phyloP scores from a whole-genome alignment of 1,139 yeast genomes.

The Pichia sp. region DNA sequence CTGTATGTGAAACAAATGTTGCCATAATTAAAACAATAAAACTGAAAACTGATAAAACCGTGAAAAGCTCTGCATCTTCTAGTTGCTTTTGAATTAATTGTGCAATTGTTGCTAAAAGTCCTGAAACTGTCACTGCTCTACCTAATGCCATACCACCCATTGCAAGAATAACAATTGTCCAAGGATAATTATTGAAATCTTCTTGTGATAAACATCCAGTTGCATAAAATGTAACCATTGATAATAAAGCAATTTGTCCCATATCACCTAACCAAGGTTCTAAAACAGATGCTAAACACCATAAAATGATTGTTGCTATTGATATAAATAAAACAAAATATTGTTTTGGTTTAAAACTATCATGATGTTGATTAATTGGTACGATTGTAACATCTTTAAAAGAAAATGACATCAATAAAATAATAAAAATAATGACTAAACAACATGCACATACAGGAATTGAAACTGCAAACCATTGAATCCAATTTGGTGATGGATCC shows the following conservation, averaged over 20 bases:
- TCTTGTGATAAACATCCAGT: constrained; percentile 77
- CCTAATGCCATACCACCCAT: constrained; percentile 97
- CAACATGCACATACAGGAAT: constrained; percentile 68
- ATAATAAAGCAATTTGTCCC: constrained; percentile 83
- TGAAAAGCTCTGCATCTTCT: constrained; percentile 57
- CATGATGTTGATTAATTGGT: constrained; percentile 53
- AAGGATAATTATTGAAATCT: constrained; percentile 86
- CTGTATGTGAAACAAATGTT: constrained; percentile 92
- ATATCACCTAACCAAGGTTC: constrained; percentile 75
- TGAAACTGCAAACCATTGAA: constrained; percentile 85
- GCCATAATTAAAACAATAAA: constrained; percentile 74
- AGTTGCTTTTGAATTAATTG: constrained; percentile 54
- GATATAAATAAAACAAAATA: constrained; percentile 64
- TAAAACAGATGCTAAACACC: constrained; percentile 78
- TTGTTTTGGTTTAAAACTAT: constrained; percentile 67
- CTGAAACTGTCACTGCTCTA: constrained; percentile 84
- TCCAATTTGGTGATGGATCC: constrained; percentile 92
- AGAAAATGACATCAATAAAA: constrained; percentile 63
- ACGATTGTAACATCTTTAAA: constrained; percentile 51
- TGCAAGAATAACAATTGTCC: constrained; percentile 90
- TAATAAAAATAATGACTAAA: constrained; percentile 62
- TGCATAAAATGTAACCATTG: constrained; percentile 80
- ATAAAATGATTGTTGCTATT: constrained; percentile 62
- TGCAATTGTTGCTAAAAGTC: constrained; percentile 76
- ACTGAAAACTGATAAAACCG: constrained; percentile 71